Conservation (phyloP, 768 basidiomycete genomes). For the Suillus subaureus region DNA sequence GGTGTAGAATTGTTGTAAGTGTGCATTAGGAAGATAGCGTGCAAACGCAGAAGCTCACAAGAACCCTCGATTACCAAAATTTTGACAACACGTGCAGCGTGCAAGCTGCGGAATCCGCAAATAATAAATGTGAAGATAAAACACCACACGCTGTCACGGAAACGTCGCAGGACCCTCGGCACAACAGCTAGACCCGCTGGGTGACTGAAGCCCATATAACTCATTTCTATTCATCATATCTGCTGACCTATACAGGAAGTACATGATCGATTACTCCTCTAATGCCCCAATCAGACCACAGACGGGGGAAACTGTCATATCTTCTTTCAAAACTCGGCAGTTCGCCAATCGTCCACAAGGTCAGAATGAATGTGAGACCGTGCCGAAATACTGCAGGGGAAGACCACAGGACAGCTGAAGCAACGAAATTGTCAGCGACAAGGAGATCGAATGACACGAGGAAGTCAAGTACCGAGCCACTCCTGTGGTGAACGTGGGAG, state of each 20-base stretch:
- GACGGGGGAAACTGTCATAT: too few species aligned
- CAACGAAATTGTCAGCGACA: neutral
- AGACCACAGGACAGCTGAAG: neutral
- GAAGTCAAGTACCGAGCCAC: neutral
- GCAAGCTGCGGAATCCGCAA: too few species aligned
- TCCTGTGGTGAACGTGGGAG: slow-evolving; percentile 2
- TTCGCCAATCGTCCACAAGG: neutral
- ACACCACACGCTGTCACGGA: too few species aligned
- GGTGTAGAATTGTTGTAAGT: too few species aligned
- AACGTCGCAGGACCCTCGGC: neutral
- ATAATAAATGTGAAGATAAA: too few species aligned
- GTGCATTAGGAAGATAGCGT: too few species aligned
- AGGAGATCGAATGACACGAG: neutral
- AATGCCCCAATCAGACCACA: too few species aligned
- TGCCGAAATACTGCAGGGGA: slow-evolving; percentile 1
- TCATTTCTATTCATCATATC: neutral
- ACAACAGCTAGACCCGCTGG: neutral
- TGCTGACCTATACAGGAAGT: neutral
- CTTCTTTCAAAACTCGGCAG: neutral
- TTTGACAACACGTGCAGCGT: too few species aligned
- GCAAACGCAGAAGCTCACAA: too few species aligned
- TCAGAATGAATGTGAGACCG: neutral
- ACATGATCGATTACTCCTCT: too few species aligned
- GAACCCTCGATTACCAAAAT: too few species aligned
- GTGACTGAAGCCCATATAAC: neutral